Percentiles rank a stretch among this genome's conserved stretches.
Conservation (phyloP, 495 filamentous ascomycete species). For the Pseudevernia furfuracea region DNA sequence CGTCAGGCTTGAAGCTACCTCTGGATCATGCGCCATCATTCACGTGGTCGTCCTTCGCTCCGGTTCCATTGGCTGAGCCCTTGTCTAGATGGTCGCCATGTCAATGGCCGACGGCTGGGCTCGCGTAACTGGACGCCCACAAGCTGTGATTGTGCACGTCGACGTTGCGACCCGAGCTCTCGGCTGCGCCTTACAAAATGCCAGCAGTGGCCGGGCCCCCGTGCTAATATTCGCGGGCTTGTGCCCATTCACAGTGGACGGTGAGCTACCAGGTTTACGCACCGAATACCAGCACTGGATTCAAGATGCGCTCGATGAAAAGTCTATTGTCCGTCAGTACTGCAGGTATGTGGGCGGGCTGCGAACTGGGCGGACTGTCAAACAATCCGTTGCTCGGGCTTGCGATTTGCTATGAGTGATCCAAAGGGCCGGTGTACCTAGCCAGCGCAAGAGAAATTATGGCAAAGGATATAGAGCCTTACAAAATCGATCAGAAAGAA, state of each 20-base stretch:
- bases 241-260: slow-evolving; percentile 82
- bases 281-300: slow-evolving; percentile 98
- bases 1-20: too few species aligned
- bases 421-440: slow-evolving; percentile 86
- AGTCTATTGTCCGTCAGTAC: slow-evolving; percentile 84
- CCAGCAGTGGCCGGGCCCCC: slow-evolving; percentile 74
- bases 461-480: slow-evolving; percentile 66
- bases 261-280: slow-evolving; percentile 76
- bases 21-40: too few species aligned
- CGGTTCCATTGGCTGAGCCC: too few species aligned
- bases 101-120: slow-evolving; percentile 98
- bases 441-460: slow-evolving; percentile 79
- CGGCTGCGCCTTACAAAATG: slow-evolving; percentile 87
- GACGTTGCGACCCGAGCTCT: slow-evolving; percentile 93
- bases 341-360: slow-evolving; percentile 85
- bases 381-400: slow-evolving; percentile 90
- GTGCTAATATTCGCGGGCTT: slow-evolving; percentile 88
- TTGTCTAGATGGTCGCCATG: slow-evolving; percentile 94
- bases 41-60: too few species aligned
- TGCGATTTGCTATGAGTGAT: slow-evolving; percentile 76
- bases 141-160: slow-evolving; percentile 91
- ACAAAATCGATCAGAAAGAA: background rate
- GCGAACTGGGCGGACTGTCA: slow-evolving; percentile 85
- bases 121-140: slow-evolving; percentile 72
- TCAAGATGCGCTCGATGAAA: slow-evolving; percentile 92